Conservation (phyloP, 495 filamentous ascomycete genomes). For the Hypoxylon lienhwacheense region DNA sequence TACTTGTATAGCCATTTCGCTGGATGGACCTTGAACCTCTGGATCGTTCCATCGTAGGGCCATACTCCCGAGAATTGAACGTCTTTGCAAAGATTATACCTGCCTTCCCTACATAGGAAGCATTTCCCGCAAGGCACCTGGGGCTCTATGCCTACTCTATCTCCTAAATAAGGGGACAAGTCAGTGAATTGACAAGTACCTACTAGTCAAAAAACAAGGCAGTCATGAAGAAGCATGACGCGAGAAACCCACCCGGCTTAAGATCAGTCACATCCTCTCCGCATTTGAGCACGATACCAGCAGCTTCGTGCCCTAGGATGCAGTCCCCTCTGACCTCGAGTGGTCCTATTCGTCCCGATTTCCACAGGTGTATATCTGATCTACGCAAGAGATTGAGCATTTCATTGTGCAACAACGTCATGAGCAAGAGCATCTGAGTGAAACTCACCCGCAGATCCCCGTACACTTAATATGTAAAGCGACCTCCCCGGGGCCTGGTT, state of each 20-base stretch:
- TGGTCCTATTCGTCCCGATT: constrained; percentile 49
- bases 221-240: not conserved
- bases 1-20: constrained; percentile 54
- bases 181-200: constrained; percentile 1
- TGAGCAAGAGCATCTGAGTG: not conserved
- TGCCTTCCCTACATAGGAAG: constrained; percentile 49
- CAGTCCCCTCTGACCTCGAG: constrained; percentile 49
- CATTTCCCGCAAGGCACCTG: constrained; percentile 51
- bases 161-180: constrained; percentile 35
- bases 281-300: constrained; percentile 50
- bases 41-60: constrained; percentile 59
- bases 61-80: constrained; percentile 59
- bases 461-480: constrained; percentile 56
- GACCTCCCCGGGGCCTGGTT: constrained; percentile 51
- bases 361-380: constrained; percentile 52
- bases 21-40: constrained; percentile 61
- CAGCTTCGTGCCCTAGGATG: constrained; percentile 54
- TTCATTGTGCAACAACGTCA: not conserved
- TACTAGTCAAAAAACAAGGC: not conserved
- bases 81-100: constrained; percentile 54
- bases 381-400: constrained; percentile 19
- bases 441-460: constrained; percentile 50
- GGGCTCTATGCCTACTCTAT: constrained; percentile 55
- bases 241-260: constrained; percentile 37
- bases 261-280: constrained; percentile 49